These are phyloP conservation scores for Microdochium nivale DNA, from an alignment of 2,329 filamentous ascomycete species.

Conservation along the genomic window DNA sequence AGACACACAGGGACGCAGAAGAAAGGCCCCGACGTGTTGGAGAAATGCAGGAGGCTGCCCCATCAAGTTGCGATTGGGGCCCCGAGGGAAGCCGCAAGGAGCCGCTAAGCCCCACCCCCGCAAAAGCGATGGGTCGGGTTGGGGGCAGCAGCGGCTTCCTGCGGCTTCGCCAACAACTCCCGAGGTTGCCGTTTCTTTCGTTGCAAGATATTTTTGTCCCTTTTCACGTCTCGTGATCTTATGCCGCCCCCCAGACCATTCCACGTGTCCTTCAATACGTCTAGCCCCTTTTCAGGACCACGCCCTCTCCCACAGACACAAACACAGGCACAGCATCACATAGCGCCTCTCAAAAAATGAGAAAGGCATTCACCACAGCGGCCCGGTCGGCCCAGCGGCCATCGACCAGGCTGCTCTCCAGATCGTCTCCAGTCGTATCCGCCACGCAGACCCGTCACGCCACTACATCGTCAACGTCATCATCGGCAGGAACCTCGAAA, in stretches of 20 bases:
- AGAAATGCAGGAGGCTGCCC: conserved; percentile 5
- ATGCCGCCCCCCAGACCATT: too few relatives aligned
- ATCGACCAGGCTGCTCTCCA: conserved; percentile 13
- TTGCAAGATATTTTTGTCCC: too few relatives aligned
- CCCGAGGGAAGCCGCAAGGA: background rate
- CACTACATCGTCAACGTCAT: conserved; percentile 19
- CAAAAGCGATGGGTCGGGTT: background rate
- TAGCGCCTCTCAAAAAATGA: background rate
- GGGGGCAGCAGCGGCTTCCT: too few relatives aligned
- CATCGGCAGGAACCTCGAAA: conserved; percentile 39
- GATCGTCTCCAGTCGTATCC: conserved; percentile 28
- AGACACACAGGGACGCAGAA: background rate
- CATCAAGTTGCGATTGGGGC: conserved; percentile 4
- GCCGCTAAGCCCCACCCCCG: background rate
- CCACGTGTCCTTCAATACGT: too few relatives aligned
- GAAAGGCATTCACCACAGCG: background rate
- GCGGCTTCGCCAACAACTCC: too few relatives aligned
- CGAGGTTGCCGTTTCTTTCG: too few relatives aligned
- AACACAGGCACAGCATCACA: too few relatives aligned
- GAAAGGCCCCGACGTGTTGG: background rate
- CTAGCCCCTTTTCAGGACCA: too few relatives aligned
- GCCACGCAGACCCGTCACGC: conserved; percentile 32
- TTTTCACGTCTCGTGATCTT: too few relatives aligned
- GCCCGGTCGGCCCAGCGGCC: background rate
- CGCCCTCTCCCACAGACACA: too few relatives aligned